A percentile compares a stretch with the other conserved stretches of the same genome.
Conservation (phyloP, 352 stramenopile species). For the Phytopythium montanum region DNA sequence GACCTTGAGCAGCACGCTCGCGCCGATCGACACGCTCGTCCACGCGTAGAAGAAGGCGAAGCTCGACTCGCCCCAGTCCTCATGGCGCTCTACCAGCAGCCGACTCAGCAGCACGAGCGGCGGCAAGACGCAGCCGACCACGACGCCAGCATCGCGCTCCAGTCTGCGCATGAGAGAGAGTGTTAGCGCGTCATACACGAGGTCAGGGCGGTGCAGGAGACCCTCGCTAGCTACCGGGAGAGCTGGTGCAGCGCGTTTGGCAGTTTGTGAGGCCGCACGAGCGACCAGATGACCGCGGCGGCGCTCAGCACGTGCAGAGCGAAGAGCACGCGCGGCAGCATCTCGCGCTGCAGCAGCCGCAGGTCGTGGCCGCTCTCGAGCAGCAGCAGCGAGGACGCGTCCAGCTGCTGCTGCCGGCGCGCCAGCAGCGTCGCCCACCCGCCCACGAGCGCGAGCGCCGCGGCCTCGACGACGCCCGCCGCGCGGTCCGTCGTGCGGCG, state of each 20-base stretch:
- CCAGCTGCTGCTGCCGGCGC: slow-evolving; percentile 16
- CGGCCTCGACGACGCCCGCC: slow-evolving; percentile 29
- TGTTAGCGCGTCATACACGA: too few species aligned
- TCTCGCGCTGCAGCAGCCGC: slow-evolving; percentile 24
- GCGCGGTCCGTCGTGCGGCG: slow-evolving; percentile 1
- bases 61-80: slow-evolving; percentile 19
- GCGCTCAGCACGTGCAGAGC: slow-evolving; percentile 27
- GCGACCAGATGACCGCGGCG: slow-evolving; percentile 20
- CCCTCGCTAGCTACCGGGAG: slow-evolving; percentile 12
- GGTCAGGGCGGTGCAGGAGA: too few species aligned
- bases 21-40: slow-evolving; percentile 42
- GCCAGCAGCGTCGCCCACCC: slow-evolving; percentile 31
- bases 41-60: slow-evolving; percentile 57
- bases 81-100: slow-evolving; percentile 34
- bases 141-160: slow-evolving; percentile 53
- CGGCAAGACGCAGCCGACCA: slow-evolving; percentile 53
- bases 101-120: slow-evolving; percentile 60
- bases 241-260: slow-evolving; percentile 14
- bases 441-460: slow-evolving; percentile 25
- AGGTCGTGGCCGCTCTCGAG: slow-evolving; percentile 19
- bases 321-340: slow-evolving; percentile 22
- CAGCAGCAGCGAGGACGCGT: slow-evolving; percentile 7
- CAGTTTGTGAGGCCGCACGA: slow-evolving; percentile 14
- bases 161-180: slow-evolving; percentile 20
- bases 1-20: slow-evolving; percentile 45